Evolutionary conservation across 2,329 filamentous ascomycete genomes (phyloP).

Genomic region (Fusarium sp.): DNA sequence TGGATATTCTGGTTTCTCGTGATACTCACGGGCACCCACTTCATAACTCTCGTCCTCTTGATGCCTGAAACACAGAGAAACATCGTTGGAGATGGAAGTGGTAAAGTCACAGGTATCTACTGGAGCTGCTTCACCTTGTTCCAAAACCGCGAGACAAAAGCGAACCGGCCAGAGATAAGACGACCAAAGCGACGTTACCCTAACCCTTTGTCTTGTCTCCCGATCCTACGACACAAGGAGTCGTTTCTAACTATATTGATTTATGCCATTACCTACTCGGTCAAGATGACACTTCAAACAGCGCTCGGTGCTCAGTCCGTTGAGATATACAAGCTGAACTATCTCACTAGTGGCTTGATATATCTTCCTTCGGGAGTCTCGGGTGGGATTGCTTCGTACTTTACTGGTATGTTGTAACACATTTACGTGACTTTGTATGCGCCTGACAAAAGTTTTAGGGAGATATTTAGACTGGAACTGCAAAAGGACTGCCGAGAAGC

Average conservation of each 20-base stretch:
- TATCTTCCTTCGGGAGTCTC: not conserved
- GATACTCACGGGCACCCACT: conserved; percentile 59
- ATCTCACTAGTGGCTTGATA: not conserved
- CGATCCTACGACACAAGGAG: not conserved
- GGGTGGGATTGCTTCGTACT: not conserved
- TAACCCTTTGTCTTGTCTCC: not conserved
- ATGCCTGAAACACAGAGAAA: conserved; percentile 67
- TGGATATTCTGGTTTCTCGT: conserved; percentile 73
- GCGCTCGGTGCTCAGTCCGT: not conserved
- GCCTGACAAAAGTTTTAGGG: not conserved
- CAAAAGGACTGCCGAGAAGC: not conserved
- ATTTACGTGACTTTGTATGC: not conserved
- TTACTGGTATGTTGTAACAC: not conserved
- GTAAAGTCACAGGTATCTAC: not conserved
- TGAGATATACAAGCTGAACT: not conserved
- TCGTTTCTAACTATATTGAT: not conserved
- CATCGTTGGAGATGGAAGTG: conserved; percentile 65
- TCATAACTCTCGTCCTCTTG: conserved; percentile 62
- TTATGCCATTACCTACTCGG: not conserved
- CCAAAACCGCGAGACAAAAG: not conserved
- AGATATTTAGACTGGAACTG: conserved; percentile 14
- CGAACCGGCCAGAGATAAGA: not conserved
- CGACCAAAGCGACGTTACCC: not conserved
- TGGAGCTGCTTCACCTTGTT: not conserved
- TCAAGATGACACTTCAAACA: not conserved